phyloP scores from a whole-genome alignment of 352 stramenopile species.

The Pythium plurisporium region DNA sequence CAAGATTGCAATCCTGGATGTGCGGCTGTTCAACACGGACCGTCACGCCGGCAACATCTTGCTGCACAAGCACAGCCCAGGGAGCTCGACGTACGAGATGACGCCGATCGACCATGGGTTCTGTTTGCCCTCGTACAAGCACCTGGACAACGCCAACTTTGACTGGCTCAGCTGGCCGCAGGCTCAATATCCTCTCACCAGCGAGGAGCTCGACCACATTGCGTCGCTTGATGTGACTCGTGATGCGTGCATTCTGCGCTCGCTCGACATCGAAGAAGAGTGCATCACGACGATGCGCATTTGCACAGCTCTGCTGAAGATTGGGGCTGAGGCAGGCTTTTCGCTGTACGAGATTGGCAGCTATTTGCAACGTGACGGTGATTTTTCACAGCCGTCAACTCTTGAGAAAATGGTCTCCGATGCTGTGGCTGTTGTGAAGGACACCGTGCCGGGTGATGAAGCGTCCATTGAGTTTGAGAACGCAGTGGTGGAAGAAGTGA shows the following conservation, averaged over 20 bases:
- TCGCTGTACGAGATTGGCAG: constrained; percentile 84
- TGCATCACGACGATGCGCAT: constrained; percentile 80
- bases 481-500: constrained; percentile 50
- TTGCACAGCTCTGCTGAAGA: constrained; percentile 69
- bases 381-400: constrained; percentile 71
- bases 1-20: constrained; percentile 86
- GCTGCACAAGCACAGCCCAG: constrained; percentile 33
- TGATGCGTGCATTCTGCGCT: constrained; percentile 59
- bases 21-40: constrained; percentile 88
- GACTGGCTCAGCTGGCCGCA: constrained; percentile 88
- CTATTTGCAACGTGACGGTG: constrained; percentile 74
- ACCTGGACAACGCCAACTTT: constrained; percentile 77
- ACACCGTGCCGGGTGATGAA: constrained; percentile 7
- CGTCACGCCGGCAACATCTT: constrained; percentile 87
- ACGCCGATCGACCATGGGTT: constrained; percentile 89
- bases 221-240: constrained; percentile 49
- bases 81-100: constrained; percentile 77
- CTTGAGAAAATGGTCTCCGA: constrained; percentile 66
- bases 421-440: constrained; percentile 29
- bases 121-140: constrained; percentile 76
- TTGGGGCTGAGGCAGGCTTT: constrained; percentile 70
- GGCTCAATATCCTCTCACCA: constrained; percentile 83
- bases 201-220: constrained; percentile 72
- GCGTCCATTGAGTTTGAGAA: constrained; percentile 36
- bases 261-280: constrained; percentile 75